Evolutionary conservation across 306 rosid genomes (phyloP).

Genomic region (Glycine latifolia): DNA sequence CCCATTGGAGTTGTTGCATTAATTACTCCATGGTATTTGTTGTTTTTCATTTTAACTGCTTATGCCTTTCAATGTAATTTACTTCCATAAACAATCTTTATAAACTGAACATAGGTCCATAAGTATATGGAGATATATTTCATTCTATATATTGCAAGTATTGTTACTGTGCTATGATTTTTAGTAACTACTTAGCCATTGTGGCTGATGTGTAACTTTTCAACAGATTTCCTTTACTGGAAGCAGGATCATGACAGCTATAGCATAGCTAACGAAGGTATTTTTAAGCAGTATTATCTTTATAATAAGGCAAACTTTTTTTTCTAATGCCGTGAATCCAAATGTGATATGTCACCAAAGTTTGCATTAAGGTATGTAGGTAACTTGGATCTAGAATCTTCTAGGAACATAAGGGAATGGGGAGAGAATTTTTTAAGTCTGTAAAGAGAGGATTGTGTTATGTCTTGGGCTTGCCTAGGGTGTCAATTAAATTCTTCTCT

Average conservation of each 20-base stretch:
- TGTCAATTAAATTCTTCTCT: too few species aligned
- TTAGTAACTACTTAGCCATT: slow-evolving; percentile 16
- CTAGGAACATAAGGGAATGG: too few species aligned
- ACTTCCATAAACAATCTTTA: neutral
- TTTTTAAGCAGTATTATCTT: too few species aligned
- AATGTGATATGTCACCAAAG: too few species aligned
- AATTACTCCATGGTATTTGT: slow-evolving; percentile 82
- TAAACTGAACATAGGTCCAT: neutral
- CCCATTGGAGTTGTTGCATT: slow-evolving; percentile 87
- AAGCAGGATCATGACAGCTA: slow-evolving; percentile 78
- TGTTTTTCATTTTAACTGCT: slow-evolving; percentile 7
- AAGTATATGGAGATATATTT: neutral
- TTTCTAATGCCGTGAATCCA: too few species aligned
- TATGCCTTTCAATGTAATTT: neutral
- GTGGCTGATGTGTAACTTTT: slow-evolving; percentile 43
- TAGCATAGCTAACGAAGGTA: too few species aligned
- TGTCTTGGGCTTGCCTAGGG: too few species aligned
- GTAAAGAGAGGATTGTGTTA: too few species aligned
- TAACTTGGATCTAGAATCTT: too few species aligned
- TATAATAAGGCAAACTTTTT: too few species aligned
- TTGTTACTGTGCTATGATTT: slow-evolving; percentile 40
- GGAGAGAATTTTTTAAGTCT: too few species aligned
- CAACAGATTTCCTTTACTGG: slow-evolving; percentile 87
- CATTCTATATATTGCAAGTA: slow-evolving; percentile 24
- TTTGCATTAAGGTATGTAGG: too few species aligned